phyloP scores from a whole-genome alignment of 306 rosid species.

The Prunus padus region DNA sequence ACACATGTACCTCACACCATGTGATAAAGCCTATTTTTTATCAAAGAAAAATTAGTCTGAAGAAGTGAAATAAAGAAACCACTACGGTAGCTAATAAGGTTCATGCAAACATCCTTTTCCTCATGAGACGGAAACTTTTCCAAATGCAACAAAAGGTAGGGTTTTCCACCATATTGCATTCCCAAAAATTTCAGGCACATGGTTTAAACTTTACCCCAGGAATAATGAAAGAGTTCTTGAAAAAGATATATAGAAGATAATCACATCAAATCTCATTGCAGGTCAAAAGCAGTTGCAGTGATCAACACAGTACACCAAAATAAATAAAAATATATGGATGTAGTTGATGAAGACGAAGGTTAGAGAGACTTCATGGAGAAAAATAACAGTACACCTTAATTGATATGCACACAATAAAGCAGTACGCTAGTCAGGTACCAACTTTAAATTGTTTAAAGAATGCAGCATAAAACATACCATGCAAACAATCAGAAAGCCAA shows the following conservation, averaged over 20 bases:
- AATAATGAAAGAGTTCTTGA: background rate
- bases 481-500: background rate
- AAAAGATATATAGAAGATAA: background rate
- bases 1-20: background rate
- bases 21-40: background rate
- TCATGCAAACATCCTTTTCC: background rate
- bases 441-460: background rate
- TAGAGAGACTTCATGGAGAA: background rate
- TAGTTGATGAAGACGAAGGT: background rate
- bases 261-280: background rate
- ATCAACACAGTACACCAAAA: background rate
- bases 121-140: background rate
- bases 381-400: background rate
- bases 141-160: background rate
- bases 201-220: background rate
- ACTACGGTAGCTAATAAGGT: background rate
- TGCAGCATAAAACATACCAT: background rate
- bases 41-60: background rate
- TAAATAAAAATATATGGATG: background rate
- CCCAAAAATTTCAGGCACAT: background rate
- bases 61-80: background rate
- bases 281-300: background rate
- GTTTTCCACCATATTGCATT: background rate
- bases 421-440: background rate
- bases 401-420: background rate